Base-by-base conservation (phyloP, 805 yeast species). In the Wickerhamomyces mucosus region DNA sequence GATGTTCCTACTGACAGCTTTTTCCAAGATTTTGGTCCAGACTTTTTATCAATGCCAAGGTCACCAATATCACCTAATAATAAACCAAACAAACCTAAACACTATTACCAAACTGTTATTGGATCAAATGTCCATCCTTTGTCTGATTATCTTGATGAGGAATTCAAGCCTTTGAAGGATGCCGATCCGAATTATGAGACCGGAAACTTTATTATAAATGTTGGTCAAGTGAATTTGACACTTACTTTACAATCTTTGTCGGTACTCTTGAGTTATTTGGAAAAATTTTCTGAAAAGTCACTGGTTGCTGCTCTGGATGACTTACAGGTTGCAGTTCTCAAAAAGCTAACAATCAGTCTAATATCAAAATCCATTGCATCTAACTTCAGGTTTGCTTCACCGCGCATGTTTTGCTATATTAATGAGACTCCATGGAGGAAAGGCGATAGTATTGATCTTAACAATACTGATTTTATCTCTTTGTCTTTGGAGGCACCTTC, bases 281-380 rank as follows among this genome's bases (percentile, higher is more conserved):
- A 53, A 4, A 51, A 55, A 2, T 42, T 58, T 11, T 56, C 60
- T 16, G 53, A 51, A 13, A 56, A 59, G 12, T 58, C 67, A 3
- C 48, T 75, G 21, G 65, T 64, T 8, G 59, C 64, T 10, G 59
- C 74, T 5, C 56, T 86, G 43, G 96, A 88, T 50, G 50, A 51
- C 13, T 54, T 85, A 12, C 94, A 88, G 37, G 51, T 71, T 13
- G 70, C 72, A 8, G 69, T 79, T 3, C 61, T 82, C 10, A 51
- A 55, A 21, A 55, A 58, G 7, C 51, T 82, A 17, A 55, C 60
- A 17, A 31, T 31, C 7, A 49, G 56, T 15, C 45, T 66, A 27
- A 34, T 43, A 19, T 7, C 5, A 53, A 58, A 2, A 40, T 55
- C 64, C 1, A 42, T 51, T n/a, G 59, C 65, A 6, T 45, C 49